These are phyloP conservation scores for Melastoma candidum DNA, from an alignment of 441 rosid species.

Conservation along the genomic window DNA sequence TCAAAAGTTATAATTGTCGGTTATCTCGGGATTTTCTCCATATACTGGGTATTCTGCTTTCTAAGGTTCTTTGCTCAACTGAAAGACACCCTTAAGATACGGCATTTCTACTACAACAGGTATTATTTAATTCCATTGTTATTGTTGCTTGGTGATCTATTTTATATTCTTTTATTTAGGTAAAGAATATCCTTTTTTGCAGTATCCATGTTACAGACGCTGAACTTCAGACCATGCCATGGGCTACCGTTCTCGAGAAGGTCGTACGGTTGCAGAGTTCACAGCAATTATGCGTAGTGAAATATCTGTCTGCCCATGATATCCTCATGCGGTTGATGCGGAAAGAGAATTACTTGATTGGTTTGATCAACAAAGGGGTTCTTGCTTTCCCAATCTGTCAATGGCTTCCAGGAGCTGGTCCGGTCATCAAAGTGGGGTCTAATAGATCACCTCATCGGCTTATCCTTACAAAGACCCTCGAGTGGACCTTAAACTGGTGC, in stretches of 20 bases:
- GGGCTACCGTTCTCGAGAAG: conserved; percentile 91
- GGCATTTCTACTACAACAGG: conserved; percentile 83
- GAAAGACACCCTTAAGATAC: conserved; percentile 70
- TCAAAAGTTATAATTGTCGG: conserved; percentile 82
- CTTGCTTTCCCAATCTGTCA: conserved; percentile 77
- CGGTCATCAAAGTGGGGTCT: conserved; percentile 43
- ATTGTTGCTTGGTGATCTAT: too few relatives aligned
- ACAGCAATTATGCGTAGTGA: conserved; percentile 81
- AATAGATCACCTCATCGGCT: conserved; percentile 44
- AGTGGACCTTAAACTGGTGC: conserved; percentile 99
- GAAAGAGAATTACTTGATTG: conserved; percentile 96
- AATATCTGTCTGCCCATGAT: conserved; percentile 95
- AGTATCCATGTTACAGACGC: conserved; percentile 88
- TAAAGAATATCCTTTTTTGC: conserved; percentile 24
- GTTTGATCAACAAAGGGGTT: conserved; percentile 93
- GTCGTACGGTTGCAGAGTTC: conserved; percentile 77
- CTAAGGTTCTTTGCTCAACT: conserved; percentile 85
- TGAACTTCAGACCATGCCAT: conserved; percentile 91
- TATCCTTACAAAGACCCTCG: conserved; percentile 85
- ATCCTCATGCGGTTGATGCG: conserved; percentile 94
- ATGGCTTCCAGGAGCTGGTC: conserved; percentile 98
- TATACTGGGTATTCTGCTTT: conserved; percentile 89
- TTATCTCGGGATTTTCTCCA: conserved; percentile 75
- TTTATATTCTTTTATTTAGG: too few relatives aligned
- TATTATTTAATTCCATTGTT: conserved; percentile 16